Evolutionary conservation across 75 land plant species (phyloP).

Genomic region (Picea sitchensis): DNA sequence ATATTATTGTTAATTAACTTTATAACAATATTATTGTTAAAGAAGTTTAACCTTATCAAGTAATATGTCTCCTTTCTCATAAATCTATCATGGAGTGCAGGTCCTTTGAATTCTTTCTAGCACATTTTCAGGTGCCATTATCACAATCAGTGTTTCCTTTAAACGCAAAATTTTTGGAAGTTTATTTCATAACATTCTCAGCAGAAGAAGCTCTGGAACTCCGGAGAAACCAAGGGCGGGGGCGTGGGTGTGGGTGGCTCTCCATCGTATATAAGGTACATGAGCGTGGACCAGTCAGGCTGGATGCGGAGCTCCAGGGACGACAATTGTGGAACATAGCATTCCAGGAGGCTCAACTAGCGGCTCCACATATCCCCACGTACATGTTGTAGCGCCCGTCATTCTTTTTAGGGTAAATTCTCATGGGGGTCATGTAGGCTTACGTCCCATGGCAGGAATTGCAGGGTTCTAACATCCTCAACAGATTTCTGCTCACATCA

Average conservation of each 20-base stretch:
- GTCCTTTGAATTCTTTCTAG: too few relatives aligned
- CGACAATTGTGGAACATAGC: constrained; percentile 60
- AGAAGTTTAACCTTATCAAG: too few relatives aligned
- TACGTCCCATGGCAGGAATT: constrained; percentile 61
- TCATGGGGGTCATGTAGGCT: constrained; percentile 84
- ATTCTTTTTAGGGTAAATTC: constrained; percentile 65
- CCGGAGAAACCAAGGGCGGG: constrained; percentile 52
- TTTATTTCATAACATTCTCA: too few relatives aligned
- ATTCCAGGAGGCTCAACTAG: constrained; percentile 63
- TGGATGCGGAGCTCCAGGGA: constrained; percentile 33
- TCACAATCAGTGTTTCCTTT: too few relatives aligned
- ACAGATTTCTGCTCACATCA: constrained; percentile 57
- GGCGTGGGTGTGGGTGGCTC: too few relatives aligned
- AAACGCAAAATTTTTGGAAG: too few relatives aligned
- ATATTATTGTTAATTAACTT: too few relatives aligned
- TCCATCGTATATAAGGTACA: constrained; percentile 57
- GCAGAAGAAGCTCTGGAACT: constrained; percentile 54
- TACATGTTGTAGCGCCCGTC: constrained; percentile 61
- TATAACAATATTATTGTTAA: too few relatives aligned
- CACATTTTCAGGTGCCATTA: too few relatives aligned
- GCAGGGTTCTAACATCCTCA: constrained; percentile 25
- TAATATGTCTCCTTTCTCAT: too few relatives aligned
- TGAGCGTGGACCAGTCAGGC: constrained; percentile 73
- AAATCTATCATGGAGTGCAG: too few relatives aligned
- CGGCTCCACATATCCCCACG: constrained; percentile 81